These are phyloP conservation scores for Leishmania arabica DNA, from an alignment of 208 protist genomes.

Conservation along the genomic window DNA sequence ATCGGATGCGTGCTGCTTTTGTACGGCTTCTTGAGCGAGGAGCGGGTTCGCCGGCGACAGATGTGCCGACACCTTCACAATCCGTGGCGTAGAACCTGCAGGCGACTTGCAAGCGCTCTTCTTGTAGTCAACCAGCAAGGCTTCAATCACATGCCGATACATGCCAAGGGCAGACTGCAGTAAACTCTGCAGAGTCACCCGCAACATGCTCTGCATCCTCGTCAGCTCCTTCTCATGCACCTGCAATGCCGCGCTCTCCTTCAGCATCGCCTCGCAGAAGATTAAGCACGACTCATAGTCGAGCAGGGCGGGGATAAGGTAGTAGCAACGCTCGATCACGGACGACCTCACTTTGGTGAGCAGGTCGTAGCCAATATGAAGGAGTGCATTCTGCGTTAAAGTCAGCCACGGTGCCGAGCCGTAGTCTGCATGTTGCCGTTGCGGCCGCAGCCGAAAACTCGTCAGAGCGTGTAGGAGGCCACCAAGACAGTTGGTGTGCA, in stretches of 20 bases:
- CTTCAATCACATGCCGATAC: background rate
- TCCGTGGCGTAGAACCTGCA: background rate
- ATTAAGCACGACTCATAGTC: slow-evolving; percentile 26
- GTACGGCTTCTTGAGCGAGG: background rate
- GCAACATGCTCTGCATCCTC: background rate
- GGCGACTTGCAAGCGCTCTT: background rate
- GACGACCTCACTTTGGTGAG: slow-evolving; percentile 21
- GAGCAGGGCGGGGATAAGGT: slow-evolving; percentile 18
- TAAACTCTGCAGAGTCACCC: background rate
- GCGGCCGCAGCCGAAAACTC: background rate
- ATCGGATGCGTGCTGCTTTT: background rate
- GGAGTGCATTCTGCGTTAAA: slow-evolving; percentile 15
- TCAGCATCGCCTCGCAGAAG: slow-evolving; percentile 16
- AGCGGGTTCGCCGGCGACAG: background rate
- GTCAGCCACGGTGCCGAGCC: slow-evolving; percentile 7
- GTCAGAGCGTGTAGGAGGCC: slow-evolving; percentile 11
- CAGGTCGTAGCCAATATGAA: slow-evolving; percentile 30
- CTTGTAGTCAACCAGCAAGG: slow-evolving; percentile 5
- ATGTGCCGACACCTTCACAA: background rate
- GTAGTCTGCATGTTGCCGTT: background rate
- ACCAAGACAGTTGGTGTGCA: slow-evolving; percentile 16
- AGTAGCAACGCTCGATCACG: slow-evolving; percentile 35
- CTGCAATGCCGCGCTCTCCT: background rate
- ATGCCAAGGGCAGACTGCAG: background rate
- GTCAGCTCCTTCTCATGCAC: background rate